These are phyloP conservation scores for Hyaloscypha variabilis DNA, from an alignment of 495 filamentous ascomycete species.

Conservation along the genomic window DNA sequence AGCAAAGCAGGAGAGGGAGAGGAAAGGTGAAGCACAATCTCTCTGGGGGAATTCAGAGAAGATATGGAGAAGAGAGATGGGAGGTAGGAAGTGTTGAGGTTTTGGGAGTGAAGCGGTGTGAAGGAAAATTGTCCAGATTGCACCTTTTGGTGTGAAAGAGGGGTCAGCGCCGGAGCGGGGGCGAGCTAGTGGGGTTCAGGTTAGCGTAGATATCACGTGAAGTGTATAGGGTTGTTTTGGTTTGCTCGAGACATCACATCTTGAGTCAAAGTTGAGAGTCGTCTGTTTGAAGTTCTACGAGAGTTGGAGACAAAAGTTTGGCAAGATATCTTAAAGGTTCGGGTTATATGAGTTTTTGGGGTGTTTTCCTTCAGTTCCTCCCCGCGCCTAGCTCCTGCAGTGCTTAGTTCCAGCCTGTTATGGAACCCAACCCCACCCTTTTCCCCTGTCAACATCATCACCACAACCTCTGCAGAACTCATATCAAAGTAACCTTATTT, in stretches of 20 bases:
- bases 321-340: neutral
- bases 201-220: conserved; percentile 5
- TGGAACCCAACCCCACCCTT: neutral
- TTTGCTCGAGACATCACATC: neutral
- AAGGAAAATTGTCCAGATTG: neutral
- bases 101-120: conserved; percentile 4
- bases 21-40: neutral
- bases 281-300: neutral
- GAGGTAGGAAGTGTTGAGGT: conserved; percentile 9
- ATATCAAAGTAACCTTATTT: neutral
- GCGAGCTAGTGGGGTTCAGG: neutral
- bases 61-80: conserved; percentile 5
- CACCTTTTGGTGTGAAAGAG: neutral
- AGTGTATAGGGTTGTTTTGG: neutral
- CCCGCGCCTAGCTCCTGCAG: too few species aligned
- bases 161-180: neutral
- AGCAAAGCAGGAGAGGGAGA: neutral
- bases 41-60: neutral
- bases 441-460: neutral
- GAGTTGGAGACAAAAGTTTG: neutral
- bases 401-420: neutral
- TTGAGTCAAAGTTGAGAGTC: neutral
- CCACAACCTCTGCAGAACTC: neutral
- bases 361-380: too few species aligned
- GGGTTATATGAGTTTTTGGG: too few species aligned